phyloP scores from a whole-genome alignment of 331 rosid genomes.

The Malus hybrid region DNA sequence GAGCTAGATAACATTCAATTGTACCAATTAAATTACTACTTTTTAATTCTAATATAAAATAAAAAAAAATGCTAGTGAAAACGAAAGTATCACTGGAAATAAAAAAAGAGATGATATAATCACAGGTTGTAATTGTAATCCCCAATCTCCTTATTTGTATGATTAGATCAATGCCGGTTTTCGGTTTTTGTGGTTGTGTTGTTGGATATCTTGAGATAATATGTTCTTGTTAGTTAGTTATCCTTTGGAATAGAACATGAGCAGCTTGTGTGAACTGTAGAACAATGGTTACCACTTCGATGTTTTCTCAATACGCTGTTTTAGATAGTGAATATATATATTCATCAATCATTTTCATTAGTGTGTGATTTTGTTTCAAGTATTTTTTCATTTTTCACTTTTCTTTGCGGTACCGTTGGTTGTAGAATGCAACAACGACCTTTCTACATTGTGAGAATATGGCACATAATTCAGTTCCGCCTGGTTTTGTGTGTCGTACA shows the following conservation, averaged over 20 bases:
- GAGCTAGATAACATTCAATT: not conserved
- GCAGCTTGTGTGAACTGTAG: not conserved
- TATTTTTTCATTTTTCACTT: not conserved
- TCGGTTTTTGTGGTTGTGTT: not conserved
- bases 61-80: no score
- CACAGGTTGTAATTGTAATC: not conserved
- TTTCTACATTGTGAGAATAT: slow-evolving; percentile 16
- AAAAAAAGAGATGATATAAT: not conserved
- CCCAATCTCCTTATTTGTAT: not conserved
- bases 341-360: not conserved
- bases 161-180: not conserved
- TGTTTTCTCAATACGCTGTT: not conserved
- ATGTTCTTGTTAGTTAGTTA: not conserved
- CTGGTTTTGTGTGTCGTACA: slow-evolving; percentile 60
- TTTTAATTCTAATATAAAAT: no score
- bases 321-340: not conserved
- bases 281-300: not conserved
- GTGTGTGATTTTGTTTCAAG: not conserved
- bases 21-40: no score
- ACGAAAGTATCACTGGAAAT: no score
- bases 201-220: not conserved
- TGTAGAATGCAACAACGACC: slow-evolving; percentile 10
- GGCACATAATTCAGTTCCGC: slow-evolving; percentile 41
- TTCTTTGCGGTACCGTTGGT: slow-evolving; percentile 28
- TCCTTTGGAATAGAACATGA: not conserved